A percentile compares a stretch with the other conserved stretches of the same genome.
Conservation (phyloP, 1,139 yeast species). For the Blastobotrys buckinghamii region DNA sequence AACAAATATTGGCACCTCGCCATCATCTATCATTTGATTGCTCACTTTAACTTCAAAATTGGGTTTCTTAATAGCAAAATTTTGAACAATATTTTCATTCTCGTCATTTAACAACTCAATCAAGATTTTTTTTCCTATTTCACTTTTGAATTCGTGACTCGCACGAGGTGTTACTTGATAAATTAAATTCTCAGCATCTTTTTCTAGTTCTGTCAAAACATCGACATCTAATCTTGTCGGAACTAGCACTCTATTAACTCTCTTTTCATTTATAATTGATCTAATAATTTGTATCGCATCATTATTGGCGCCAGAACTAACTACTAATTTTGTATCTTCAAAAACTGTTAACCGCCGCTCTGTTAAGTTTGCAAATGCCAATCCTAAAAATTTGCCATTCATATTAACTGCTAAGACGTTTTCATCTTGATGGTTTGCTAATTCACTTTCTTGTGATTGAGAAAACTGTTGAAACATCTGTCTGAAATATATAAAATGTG, state of each 20-base stretch:
- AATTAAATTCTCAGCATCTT: conserved; percentile 1
- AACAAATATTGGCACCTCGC: neutral
- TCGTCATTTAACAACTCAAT: neutral
- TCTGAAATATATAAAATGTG: too few species aligned
- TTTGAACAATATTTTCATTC: neutral
- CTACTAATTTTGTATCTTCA: neutral
- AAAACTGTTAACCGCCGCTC: neutral
- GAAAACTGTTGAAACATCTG: too few species aligned
- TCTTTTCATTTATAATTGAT: neutral
- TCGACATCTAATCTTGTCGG: neutral
- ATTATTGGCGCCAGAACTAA: neutral
- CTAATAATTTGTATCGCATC: neutral
- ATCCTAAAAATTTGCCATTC: neutral
- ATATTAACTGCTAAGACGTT: neutral
- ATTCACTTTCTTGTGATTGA: neutral
- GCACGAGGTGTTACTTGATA: neutral
- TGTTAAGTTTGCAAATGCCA: neutral
- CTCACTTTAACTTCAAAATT: conserved; percentile 1
- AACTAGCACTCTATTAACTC: neutral
- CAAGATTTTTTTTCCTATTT: neutral
- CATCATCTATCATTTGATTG: neutral
- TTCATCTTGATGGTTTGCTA: neutral
- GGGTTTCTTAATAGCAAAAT: neutral
- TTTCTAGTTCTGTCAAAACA: neutral
- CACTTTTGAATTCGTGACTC: neutral